Conservation (phyloP, 345 rosid genomes). For the Corymbia maculata region DNA sequence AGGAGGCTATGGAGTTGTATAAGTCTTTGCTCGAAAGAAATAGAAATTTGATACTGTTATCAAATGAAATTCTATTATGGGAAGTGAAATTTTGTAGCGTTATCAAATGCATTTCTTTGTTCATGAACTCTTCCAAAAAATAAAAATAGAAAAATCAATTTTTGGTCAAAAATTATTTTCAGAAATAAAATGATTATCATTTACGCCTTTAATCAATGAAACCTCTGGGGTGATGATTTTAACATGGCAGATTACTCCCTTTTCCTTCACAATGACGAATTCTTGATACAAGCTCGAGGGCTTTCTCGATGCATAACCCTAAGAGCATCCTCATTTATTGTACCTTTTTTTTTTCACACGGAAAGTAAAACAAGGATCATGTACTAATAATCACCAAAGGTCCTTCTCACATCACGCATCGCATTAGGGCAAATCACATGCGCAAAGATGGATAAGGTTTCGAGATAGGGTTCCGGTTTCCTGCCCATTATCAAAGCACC, state of each 20-base stretch:
- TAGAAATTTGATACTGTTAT: too few relatives aligned
- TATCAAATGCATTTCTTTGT: too few relatives aligned
- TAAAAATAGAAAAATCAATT: too few relatives aligned
- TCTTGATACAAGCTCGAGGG: background rate
- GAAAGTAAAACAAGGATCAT: background rate
- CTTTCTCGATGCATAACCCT: background rate
- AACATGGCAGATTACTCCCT: background rate
- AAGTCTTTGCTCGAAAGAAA: slow-evolving; percentile 40
- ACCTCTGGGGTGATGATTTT: background rate
- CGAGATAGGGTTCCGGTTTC: background rate
- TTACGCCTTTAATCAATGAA: background rate
- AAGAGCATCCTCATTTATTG: background rate
- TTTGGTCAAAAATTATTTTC: too few relatives aligned
- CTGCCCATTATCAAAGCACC: background rate
- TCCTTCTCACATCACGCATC: background rate
- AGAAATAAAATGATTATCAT: too few relatives aligned
- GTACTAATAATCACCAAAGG: background rate
- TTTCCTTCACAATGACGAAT: background rate
- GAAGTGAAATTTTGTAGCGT: accelerated
- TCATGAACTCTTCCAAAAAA: too few relatives aligned
- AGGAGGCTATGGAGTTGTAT: slow-evolving; percentile 71
- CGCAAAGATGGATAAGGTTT: background rate
- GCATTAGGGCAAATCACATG: background rate
- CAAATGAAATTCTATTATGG: accelerated
- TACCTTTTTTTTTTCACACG: background rate